Conservation (phyloP, 2,329 filamentous ascomycete genomes). For the Pseudopyrenochaeta lycopersici region DNA sequence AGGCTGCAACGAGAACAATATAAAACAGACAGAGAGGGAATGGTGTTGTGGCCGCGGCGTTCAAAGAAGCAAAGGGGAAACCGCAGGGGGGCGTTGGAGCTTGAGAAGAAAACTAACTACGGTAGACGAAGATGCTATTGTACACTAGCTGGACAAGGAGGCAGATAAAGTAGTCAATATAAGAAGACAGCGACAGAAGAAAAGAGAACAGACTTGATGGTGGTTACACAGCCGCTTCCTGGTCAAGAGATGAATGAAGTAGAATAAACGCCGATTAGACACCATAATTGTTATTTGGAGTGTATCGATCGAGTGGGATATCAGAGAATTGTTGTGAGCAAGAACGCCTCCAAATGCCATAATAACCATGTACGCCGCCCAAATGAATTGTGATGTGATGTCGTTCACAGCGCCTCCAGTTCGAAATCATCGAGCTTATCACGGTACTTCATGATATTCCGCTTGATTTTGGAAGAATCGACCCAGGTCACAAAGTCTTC, state of each 20-base stretch:
- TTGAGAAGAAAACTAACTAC: no score
- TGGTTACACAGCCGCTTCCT: background rate
- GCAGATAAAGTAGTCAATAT: no score
- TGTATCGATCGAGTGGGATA: slow-evolving; percentile 6
- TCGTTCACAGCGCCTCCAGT: slow-evolving; percentile 56
- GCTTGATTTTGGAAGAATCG: slow-evolving; percentile 95
- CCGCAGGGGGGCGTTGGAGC: no score
- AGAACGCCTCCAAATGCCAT: slow-evolving; percentile 29
- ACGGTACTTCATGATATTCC: slow-evolving; percentile 92
- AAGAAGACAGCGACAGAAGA: no score
- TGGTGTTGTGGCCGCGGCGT: no score
- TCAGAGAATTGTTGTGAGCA: slow-evolving; percentile 13
- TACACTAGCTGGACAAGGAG: no score
- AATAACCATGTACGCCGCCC: slow-evolving; percentile 28
- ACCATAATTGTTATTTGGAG: background rate
- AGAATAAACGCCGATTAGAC: background rate
- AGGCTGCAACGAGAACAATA: no score
- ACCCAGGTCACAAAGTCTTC: slow-evolving; percentile 98
- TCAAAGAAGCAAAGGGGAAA: no score
- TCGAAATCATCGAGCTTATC: slow-evolving; percentile 98
- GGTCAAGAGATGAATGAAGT: background rate
- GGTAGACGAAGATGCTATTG: no score
- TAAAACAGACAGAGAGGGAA: no score
- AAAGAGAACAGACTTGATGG: no score
- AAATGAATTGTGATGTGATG: slow-evolving; percentile 6